phyloP scores from a whole-genome alignment of 2,329 filamentous ascomycete species.

The Verticillium klebahnii region DNA sequence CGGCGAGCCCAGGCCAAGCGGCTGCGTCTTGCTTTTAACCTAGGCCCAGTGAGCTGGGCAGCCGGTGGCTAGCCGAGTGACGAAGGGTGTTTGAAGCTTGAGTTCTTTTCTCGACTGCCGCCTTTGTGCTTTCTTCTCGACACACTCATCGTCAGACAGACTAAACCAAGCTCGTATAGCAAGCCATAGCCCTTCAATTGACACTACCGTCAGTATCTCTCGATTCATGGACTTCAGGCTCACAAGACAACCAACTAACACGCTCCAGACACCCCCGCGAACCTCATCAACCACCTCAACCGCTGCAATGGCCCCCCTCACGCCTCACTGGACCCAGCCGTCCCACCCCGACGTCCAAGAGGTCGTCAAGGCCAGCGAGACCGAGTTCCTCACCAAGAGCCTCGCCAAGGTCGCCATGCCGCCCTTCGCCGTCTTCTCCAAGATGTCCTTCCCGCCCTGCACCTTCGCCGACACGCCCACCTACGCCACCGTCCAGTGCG shows the following conservation, averaged over 20 bases:
- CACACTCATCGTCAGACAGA: background rate
- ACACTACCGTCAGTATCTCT: background rate
- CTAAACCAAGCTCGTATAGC: background rate
- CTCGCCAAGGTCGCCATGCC: slow-evolving; percentile 50
- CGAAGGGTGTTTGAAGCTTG: background rate
- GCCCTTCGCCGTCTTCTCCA: slow-evolving; percentile 62
- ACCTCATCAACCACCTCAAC: background rate
- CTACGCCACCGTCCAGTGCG: slow-evolving; percentile 62
- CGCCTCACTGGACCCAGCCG: slow-evolving; percentile 55
- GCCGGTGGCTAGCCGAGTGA: background rate
- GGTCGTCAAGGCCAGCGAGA: slow-evolving; percentile 45
- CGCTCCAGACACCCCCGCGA: background rate
- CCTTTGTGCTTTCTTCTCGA: background rate
- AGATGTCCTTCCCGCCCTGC: slow-evolving; percentile 61
- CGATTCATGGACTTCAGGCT: background rate
- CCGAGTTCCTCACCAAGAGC: slow-evolving; percentile 56
- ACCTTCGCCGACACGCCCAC: slow-evolving; percentile 50
- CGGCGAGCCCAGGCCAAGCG: background rate
- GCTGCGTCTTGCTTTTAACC: background rate
- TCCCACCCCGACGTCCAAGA: slow-evolving; percentile 56
- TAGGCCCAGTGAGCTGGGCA: background rate
- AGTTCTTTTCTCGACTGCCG: background rate
- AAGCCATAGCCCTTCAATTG: background rate
- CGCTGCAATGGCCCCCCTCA: slow-evolving; percentile 48
- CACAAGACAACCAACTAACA: background rate